A percentile compares a stretch with the other conserved stretches of the same genome.
These are phyloP conservation scores for Scutellaria barbata DNA, from an alignment of 257 asterid species.

Conservation along the genomic window DNA sequence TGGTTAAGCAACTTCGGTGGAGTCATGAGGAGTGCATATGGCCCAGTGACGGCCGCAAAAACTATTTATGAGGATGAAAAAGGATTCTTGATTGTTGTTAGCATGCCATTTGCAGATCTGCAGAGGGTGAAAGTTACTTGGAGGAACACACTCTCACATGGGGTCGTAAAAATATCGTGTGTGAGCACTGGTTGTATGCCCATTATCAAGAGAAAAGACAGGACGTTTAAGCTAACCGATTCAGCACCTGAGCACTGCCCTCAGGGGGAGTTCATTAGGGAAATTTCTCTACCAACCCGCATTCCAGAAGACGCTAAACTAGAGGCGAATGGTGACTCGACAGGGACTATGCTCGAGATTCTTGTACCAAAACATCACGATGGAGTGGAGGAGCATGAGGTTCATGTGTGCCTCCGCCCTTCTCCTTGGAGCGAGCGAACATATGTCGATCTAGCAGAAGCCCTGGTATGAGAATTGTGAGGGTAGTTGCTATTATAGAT, in stretches of 20 bases:
- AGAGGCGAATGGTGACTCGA: constrained; percentile 39
- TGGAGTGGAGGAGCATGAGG: constrained; percentile 41
- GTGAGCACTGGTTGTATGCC: constrained; percentile 44
- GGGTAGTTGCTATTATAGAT: constrained; percentile 20
- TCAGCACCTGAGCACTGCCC: constrained; percentile 41
- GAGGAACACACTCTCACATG: constrained; percentile 43
- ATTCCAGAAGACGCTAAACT: constrained; percentile 41
- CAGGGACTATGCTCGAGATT: constrained; percentile 41
- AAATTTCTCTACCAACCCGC: constrained; percentile 39
- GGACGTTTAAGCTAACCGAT: constrained; percentile 38
- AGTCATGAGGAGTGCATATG: constrained; percentile 39
- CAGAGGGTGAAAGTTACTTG: constrained; percentile 40
- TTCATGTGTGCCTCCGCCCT: constrained; percentile 39
- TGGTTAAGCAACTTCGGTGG: constrained; percentile 36
- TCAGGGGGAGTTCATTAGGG: constrained; percentile 38
- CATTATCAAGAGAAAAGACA: constrained; percentile 35
- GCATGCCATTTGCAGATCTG: constrained; percentile 40
- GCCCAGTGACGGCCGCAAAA: constrained; percentile 42
- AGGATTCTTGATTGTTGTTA: constrained; percentile 37
- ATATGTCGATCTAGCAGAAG: constrained; percentile 34
- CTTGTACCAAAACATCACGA: constrained; percentile 37
- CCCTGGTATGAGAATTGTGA: constrained; percentile 32
- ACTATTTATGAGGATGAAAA: constrained; percentile 38
- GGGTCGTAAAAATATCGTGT: constrained; percentile 36
- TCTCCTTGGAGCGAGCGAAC: constrained; percentile 40